Percentiles rank a stretch among this genome's conserved stretches.
Evolutionary conservation across 345 rosid species (phyloP).

Genomic region (Aquilaria sinensis): DNA sequence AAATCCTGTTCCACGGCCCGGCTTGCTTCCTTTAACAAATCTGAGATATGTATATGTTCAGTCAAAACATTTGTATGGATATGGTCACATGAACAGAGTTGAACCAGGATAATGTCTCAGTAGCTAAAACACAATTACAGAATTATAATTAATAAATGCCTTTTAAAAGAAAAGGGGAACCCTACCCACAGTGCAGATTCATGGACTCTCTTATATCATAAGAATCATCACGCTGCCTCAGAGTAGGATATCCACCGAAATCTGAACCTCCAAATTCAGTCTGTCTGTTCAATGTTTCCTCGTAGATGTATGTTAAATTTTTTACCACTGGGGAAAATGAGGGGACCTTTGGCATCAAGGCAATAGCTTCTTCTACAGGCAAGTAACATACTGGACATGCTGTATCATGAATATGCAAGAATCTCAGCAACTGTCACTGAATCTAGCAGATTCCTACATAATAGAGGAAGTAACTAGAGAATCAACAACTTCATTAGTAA

Average conservation of each 20-base stretch:
- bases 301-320: constrained; percentile 63
- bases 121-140: no score
- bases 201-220: constrained; percentile 78
- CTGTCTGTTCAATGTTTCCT: constrained; percentile 49
- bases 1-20: constrained; percentile 77
- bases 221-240: constrained; percentile 75
- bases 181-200: constrained; percentile 94
- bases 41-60: constrained; percentile 26
- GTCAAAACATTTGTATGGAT: constrained; percentile 6
- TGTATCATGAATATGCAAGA: constrained; percentile 29
- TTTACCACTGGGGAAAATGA: constrained; percentile 79
- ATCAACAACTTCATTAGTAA: background rate
- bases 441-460: background rate
- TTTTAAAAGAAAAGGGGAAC: background rate
- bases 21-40: constrained; percentile 82
- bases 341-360: constrained; percentile 76
- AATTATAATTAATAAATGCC: no score
- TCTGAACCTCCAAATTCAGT: constrained; percentile 96
- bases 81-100: background rate
- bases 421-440: constrained; percentile 12
- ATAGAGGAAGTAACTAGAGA: background rate
- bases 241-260: constrained; percentile 94
- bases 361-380: constrained; percentile 88
- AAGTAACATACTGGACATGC: constrained; percentile 99
- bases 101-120: background rate